Evolutionary conservation across 2,329 filamentous ascomycete genomes (phyloP), one percentile per base, ranked within the genome.

Genomic region (Xylaria hypoxylon): DNA sequence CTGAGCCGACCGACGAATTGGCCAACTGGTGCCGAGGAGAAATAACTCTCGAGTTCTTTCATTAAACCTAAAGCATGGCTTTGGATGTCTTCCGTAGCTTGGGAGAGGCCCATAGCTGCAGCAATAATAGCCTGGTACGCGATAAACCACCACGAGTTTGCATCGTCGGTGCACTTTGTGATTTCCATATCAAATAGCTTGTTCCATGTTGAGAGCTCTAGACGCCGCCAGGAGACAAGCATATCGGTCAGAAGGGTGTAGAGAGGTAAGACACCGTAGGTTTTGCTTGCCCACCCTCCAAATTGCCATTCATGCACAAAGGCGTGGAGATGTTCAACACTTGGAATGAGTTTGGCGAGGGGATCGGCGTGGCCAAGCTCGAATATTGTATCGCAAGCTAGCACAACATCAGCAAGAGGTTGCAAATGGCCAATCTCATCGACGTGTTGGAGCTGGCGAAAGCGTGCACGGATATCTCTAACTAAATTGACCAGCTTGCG

Each of bases 71-170:
- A 84, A 0, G 88, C 85, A 76, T 97, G 93, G 17, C 81, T 78
- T 40, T 83, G 81, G 64, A 96, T 79, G 52, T 89, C 86, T 24
- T 86, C 79, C 1, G 83, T 84, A 26, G 86, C 84, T 63, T 88
- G 84, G 0, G 86, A 82, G 67, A 95, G 85, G 22, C 87, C 86
- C 60, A 92, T 83, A 0, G 94, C 91, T 10, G 90, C 90, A 2
- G 89, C 90, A 71, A 99, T 86, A 47, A 97, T 88, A 4, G 91
- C 93, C 78, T 98, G 93, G 74, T 97, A 99, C 0, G 95, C 94
- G 66, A 98, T 86, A 73, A 97, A 99, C 90, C 94, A 99, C 96
- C 96, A 99, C 17, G 91, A 90, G 73, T 89, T 90, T 2, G 95
- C 94, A 74, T 93, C 90, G 55, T 92, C 87, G 24, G 90, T 84